A percentile compares a stretch with the other conserved stretches of the same genome.
These are phyloP conservation scores for Microsporum canis DNA, from an alignment of 2,329 filamentous ascomycete genomes.

Conservation along the genomic window DNA sequence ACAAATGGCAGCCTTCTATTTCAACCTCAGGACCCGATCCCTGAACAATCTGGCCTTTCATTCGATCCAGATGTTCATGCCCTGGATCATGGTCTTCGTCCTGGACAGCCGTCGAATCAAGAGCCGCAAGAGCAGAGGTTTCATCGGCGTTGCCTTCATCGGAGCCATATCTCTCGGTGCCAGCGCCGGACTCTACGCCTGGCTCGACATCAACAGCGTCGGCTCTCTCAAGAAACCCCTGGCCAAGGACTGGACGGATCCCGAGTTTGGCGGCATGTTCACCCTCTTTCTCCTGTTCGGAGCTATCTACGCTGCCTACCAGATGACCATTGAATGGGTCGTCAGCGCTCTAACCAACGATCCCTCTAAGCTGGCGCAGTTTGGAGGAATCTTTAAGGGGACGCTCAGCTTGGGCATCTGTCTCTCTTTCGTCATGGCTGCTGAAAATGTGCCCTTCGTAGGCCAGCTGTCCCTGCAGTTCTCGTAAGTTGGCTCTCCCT, in stretches of 20 bases:
- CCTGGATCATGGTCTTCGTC: conserved; percentile 52
- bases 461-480: background rate
- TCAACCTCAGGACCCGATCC: conserved; percentile 53
- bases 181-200: conserved; percentile 59
- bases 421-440: conserved; percentile 29
- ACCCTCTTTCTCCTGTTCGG: conserved; percentile 48
- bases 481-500: background rate
- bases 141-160: conserved; percentile 25
- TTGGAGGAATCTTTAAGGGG: conserved; percentile 71
- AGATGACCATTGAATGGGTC: conserved; percentile 64
- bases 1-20: conserved; percentile 47
- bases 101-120: conserved; percentile 36
- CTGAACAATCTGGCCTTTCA: conserved; percentile 59
- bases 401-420: conserved; percentile 69
- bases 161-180: conserved; percentile 43
- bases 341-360: conserved; percentile 85
- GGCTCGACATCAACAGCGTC: conserved; percentile 41
- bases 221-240: background rate
- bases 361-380: conserved; percentile 71
- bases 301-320: conserved; percentile 70
- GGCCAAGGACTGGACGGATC: conserved; percentile 11
- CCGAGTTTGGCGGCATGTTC: conserved; percentile 15
- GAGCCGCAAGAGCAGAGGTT: conserved; percentile 48
- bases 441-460: background rate
- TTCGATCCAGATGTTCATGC: conserved; percentile 56